Conservation (phyloP, 2,329 filamentous ascomycete species). For the Aureobasidium mangrovei region DNA sequence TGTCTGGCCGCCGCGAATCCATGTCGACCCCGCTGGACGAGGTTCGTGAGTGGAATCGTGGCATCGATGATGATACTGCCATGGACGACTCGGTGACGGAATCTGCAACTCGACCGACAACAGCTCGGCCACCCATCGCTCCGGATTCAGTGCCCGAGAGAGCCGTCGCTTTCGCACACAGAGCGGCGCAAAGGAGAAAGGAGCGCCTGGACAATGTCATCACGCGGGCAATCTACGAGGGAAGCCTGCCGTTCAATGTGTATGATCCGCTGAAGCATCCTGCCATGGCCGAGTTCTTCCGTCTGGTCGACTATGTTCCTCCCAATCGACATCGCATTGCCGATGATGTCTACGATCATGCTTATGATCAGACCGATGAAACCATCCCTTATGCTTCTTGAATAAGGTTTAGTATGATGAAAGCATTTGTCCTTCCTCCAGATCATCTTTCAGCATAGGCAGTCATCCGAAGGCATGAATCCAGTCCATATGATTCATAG, state of each 20-base stretch:
- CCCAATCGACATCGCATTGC: background rate
- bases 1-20: background rate
- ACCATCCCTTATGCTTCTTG: background rate
- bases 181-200: background rate
- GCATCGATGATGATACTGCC: background rate
- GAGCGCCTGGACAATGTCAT: constrained; percentile 1
- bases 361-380: background rate
- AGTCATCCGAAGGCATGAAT: no score
- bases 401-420: no score
- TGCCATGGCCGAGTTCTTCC: constrained; percentile 8
- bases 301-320: constrained; percentile 4
- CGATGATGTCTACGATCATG: constrained; percentile 7
- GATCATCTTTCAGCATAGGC: no score
- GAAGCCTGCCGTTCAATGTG: constrained; percentile 5
- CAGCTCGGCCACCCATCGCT: background rate
- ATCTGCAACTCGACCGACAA: background rate
- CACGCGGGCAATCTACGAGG: constrained; percentile 2
- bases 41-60: background rate
- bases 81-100: background rate
- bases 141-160: background rate
- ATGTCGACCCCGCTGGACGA: background rate
- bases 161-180: constrained; percentile 2
- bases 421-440: no score
- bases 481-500: no score
- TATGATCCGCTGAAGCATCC: background rate